Conservation (phyloP, 148 eudicot genomes). For the Amaranthus hypochondriacus region DNA sequence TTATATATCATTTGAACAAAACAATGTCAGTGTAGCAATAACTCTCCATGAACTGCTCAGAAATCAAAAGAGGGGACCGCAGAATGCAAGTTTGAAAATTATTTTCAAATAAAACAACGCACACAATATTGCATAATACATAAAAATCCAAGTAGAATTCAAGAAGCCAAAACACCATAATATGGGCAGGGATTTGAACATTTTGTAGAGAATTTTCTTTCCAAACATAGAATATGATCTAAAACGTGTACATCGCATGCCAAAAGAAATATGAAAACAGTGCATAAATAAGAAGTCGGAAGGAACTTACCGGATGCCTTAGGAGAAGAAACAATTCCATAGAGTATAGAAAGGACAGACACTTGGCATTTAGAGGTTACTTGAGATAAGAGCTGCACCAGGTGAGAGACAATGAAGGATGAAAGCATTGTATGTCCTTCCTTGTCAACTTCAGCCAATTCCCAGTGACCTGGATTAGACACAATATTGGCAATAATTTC, state of each 20-base stretch:
- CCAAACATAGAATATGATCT: not conserved
- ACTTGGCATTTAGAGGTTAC: constrained; percentile 46
- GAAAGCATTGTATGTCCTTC: constrained; percentile 48
- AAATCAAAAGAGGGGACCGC: no score
- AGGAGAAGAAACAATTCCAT: constrained; percentile 58
- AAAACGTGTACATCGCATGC: not conserved
- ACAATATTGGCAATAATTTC: constrained; percentile 51
- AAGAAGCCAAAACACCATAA: not conserved
- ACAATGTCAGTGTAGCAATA: not conserved
- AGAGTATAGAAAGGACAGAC: constrained; percentile 50
- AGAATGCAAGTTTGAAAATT: no score
- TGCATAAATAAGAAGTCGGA: not conserved
- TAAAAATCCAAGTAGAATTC: not conserved
- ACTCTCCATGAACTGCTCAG: not conserved
- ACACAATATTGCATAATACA: no score
- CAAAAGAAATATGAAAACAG: not conserved
- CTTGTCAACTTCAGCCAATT: constrained; percentile 48
- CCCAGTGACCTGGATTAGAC: constrained; percentile 67
- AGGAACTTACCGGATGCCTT: constrained; percentile 50
- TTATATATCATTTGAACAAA: no score
- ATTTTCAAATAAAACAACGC: no score
- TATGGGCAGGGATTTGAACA: not conserved
- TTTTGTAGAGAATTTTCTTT: not conserved
- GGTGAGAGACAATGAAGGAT: constrained; percentile 30
- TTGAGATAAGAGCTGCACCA: constrained; percentile 37